phyloP scores from a whole-genome alignment of 192 early-diverging fungal genomes.

The Helicostylum pulchrum region DNA sequence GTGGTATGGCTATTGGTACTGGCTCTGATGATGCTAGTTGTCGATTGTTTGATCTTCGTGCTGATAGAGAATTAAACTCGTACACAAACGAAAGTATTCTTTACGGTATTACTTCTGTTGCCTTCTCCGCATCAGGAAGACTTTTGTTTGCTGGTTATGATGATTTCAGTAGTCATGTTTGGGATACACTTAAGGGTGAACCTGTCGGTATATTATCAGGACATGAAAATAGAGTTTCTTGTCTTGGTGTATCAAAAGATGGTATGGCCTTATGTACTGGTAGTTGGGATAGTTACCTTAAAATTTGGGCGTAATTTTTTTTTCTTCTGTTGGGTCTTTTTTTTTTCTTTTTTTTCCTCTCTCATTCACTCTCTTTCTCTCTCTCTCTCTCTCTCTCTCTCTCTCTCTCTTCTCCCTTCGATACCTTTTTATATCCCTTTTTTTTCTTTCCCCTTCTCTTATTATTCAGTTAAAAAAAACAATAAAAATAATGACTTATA shows the following conservation, averaged over 20 bases:
- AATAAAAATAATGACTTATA: no score
- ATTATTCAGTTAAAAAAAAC: no score
- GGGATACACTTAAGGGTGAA: constrained; percentile 96
- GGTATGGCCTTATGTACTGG: constrained; percentile 98
- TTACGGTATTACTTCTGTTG: constrained; percentile 96
- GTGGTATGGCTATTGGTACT: constrained; percentile 96
- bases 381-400: no score
- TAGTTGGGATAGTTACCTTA: constrained; percentile 95
- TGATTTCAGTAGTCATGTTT: constrained; percentile 98
- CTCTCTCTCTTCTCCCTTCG: no score
- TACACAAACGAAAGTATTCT: constrained; percentile 98
- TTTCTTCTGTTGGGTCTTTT: no score
- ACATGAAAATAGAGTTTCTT: constrained; percentile 96
- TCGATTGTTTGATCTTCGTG: constrained; percentile 93
- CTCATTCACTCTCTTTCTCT: no score
- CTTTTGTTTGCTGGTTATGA: constrained; percentile 97
- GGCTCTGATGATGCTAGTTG: constrained; percentile 98
- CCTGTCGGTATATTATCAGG: constrained; percentile 88
- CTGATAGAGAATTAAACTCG: constrained; percentile 94
- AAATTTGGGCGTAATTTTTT: constrained; percentile 54
- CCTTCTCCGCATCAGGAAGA: constrained; percentile 92
- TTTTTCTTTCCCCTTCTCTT: no score
- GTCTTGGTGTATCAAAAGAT: constrained; percentile 92
- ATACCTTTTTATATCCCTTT: no score
- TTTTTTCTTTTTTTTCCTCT: not conserved